Evolutionary conservation across 495 filamentous ascomycete species (phyloP), one percentile per base, ranked within the genome.

Genomic region (Lophium mytilinum): DNA sequence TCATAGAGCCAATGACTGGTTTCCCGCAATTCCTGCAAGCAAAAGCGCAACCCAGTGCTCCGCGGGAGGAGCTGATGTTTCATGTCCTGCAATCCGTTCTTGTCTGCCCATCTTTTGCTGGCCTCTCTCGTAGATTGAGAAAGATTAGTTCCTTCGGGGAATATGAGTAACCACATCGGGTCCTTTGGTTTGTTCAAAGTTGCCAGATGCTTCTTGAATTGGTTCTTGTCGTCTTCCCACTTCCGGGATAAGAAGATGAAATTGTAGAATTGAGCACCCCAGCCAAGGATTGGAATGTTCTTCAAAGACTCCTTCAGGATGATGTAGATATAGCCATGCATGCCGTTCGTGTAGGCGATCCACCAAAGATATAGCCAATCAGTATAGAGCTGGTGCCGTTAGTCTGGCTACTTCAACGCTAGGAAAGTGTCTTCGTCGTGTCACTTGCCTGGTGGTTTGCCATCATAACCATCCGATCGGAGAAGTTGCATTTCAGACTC

Each of bases 281-380:
- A 71, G 0, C 71, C 71, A 21, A 73, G 61, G 53, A 73, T 67
- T 1, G 71, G 71, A 17, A 73, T 65, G 30, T 68, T 64, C 53
- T 69, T 70, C 46, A 73, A 45, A n/a, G 69, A 70, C 43, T 73
- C 70, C 47, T 73, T 73, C 6, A 73, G 58, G 49, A 73, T 72
- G 57, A 73, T 73, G 62, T 72, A 72, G 61, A 73, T 66, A 24
- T 61, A 67, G 24, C 71, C 71, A 40, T 73, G 71, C 71, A 73
- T 73, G 56, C 62, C 60, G 60, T 71, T 71, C 3, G 71, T 73
- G 53, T 72, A 73, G 10, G 71, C 71, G 42, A 72, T 69, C 71
- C 71, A 73, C 71, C 71, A 73, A 24, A 73, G 64, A 48, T 73
- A 73, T 42, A 73, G 54, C 71, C 71, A 73, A 59, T 73, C 71